These are phyloP conservation scores for Scheffersomyces stambukii DNA, from an alignment of 1,139 yeast genomes.

Conservation along the genomic window DNA sequence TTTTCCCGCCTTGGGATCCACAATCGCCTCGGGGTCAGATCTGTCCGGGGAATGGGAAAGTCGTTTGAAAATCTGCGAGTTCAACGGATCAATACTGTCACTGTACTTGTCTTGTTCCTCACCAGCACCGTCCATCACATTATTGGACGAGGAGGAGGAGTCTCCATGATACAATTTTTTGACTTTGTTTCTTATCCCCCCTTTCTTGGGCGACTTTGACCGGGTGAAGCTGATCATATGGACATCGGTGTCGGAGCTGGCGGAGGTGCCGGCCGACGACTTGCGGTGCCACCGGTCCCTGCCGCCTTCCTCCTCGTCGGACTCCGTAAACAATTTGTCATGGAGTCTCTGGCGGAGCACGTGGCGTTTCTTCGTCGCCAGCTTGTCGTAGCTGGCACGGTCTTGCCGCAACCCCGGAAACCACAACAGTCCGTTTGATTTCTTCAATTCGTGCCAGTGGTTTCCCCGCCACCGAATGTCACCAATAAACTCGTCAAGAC, in stretches of 20 bases:
- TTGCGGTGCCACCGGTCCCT: background rate
- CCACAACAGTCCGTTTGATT: slow-evolving; percentile 57
- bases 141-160: slow-evolving; percentile 9
- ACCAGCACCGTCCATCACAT: slow-evolving; percentile 1
- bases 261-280: slow-evolving; percentile 1
- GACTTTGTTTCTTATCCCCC: slow-evolving; percentile 7
- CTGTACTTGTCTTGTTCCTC: background rate
- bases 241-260: slow-evolving; percentile 9
- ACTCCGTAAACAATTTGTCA: slow-evolving; percentile 27
- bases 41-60: slow-evolving; percentile 4
- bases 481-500: slow-evolving; percentile 54
- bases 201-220: slow-evolving; percentile 9
- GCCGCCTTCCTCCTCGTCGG: slow-evolving; percentile 9
- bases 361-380: slow-evolving; percentile 4
- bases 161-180: slow-evolving; percentile 10
- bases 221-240: slow-evolving; percentile 6
- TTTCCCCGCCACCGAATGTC: slow-evolving; percentile 64
- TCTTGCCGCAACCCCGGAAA: slow-evolving; percentile 47
- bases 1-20: background rate
- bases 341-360: slow-evolving; percentile 17
- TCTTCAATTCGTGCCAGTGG: slow-evolving; percentile 60
- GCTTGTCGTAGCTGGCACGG: too few relatives aligned
- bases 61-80: slow-evolving; percentile 14
- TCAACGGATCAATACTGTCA: slow-evolving; percentile 7
- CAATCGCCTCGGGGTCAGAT: too few relatives aligned